Percentiles rank a stretch among this genome's conserved stretches.
These are phyloP conservation scores for Erigeron canadensis DNA, from an alignment of 129 eudicot species.

Conservation along the genomic window DNA sequence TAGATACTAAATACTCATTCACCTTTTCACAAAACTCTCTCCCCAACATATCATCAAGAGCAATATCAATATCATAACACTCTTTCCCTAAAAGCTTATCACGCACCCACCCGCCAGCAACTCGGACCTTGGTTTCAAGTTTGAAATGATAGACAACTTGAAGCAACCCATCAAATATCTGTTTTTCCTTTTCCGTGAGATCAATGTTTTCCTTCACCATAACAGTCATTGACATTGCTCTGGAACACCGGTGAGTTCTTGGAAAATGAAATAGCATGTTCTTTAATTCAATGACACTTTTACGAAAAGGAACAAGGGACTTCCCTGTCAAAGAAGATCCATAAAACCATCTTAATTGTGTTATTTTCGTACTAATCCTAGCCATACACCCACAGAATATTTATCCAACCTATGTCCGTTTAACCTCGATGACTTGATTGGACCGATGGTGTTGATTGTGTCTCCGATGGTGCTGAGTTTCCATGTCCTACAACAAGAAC, in stretches of 20 bases:
- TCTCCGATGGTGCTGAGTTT: too few relatives aligned
- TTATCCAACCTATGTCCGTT: too few relatives aligned
- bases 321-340: slow-evolving; percentile 36
- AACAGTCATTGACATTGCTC: slow-evolving; percentile 23
- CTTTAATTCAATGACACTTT: slow-evolving; percentile 19
- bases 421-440: too few relatives aligned
- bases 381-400: slow-evolving; percentile 30
- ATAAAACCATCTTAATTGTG: slow-evolving; percentile 37
- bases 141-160: slow-evolving; percentile 59
- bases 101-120: slow-evolving; percentile 99
- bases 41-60: slow-evolving; percentile 90
- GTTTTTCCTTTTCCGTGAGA: slow-evolving; percentile 61
- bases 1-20: slow-evolving; percentile 65
- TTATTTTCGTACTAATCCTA: slow-evolving; percentile 35
- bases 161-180: slow-evolving; percentile 65
- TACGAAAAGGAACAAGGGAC: slow-evolving; percentile 11
- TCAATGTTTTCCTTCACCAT: slow-evolving; percentile 50
- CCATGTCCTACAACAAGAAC: too few relatives aligned
- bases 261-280: neutral
- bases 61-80: slow-evolving; percentile 92
- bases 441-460: too few relatives aligned
- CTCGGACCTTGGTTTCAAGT: slow-evolving; percentile 81
- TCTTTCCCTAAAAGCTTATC: slow-evolving; percentile 97
- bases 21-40: slow-evolving; percentile 85
- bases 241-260: slow-evolving; percentile 23